Percentiles rank a stretch among this genome's conserved stretches.
phyloP scores from a whole-genome alignment of 1,139 yeast genomes.

The Yamadazyma taylorii region DNA sequence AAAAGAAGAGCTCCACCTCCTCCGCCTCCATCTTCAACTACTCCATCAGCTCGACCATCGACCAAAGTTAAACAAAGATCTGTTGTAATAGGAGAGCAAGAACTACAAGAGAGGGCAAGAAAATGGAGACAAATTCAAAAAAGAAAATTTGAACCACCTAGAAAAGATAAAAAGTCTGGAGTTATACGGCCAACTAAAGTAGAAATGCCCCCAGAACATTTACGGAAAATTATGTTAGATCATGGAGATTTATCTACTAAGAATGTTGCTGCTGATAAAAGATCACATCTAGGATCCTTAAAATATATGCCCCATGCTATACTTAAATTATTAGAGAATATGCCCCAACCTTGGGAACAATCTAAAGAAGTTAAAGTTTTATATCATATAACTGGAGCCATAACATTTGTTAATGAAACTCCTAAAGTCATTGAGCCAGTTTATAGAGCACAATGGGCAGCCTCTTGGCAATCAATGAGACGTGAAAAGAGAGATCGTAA shows the following conservation, averaged over 20 bases:
- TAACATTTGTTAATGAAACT: slow-evolving; percentile 89
- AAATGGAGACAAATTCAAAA: slow-evolving; percentile 73
- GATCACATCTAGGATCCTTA: slow-evolving; percentile 86
- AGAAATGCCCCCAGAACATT: slow-evolving; percentile 93
- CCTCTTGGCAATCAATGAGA: slow-evolving; percentile 91
- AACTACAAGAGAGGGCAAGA: slow-evolving; percentile 45
- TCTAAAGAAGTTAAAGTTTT: slow-evolving; percentile 81
- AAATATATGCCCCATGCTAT: slow-evolving; percentile 97
- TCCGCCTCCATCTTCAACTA: slow-evolving; percentile 2
- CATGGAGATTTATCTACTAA: slow-evolving; percentile 86
- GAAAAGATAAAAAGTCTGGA: slow-evolving; percentile 32
- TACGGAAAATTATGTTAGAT: slow-evolving; percentile 78
- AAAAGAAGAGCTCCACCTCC: not conserved
- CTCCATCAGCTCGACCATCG: slow-evolving; percentile 11
- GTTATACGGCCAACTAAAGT: slow-evolving; percentile 62
- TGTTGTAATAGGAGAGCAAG: slow-evolving; percentile 15
- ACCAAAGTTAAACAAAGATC: slow-evolving; percentile 13
- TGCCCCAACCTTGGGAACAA: slow-evolving; percentile 99
- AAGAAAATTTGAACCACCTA: slow-evolving; percentile 37
- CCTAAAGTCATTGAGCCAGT: slow-evolving; percentile 94
- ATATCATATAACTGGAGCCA: slow-evolving; percentile 91
- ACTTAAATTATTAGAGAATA: slow-evolving; percentile 82
- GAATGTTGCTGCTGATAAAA: slow-evolving; percentile 81
- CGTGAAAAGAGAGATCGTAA: slow-evolving; percentile 88
- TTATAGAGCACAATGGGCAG: slow-evolving; percentile 93